Conservation (phyloP, 2,329 filamentous ascomycete genomes). For the Lachnellula arida region DNA sequence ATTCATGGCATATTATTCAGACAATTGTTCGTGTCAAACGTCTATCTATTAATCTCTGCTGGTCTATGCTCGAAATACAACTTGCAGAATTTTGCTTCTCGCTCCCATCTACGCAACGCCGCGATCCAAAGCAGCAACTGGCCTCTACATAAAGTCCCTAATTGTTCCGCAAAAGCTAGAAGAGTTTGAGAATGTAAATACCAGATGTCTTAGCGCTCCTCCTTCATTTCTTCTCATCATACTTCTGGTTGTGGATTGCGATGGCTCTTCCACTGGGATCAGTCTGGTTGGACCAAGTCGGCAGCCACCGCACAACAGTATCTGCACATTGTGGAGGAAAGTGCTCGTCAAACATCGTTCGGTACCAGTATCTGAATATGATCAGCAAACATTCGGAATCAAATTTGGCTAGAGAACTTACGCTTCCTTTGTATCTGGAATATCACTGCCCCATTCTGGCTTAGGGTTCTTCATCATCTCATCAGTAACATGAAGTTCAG, state of each 20-base stretch:
- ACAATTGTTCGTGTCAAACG: neutral
- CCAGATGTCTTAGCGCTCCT: neutral
- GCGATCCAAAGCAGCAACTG: neutral
- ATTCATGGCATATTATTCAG: no score
- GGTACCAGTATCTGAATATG: slow-evolving; percentile 78
- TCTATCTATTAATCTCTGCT: neutral
- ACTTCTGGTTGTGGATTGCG: slow-evolving; percentile 69
- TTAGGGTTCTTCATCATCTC: slow-evolving; percentile 99
- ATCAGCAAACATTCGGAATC: slow-evolving; percentile 6
- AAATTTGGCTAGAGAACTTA: slow-evolving; percentile 41
- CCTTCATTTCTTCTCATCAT: slow-evolving; percentile 40
- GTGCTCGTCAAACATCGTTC: slow-evolving; percentile 97
- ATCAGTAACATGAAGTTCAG: slow-evolving; percentile 83
- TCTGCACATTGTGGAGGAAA: slow-evolving; percentile 88
- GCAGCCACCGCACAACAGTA: slow-evolving; percentile 94
- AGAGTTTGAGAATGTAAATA: no score
- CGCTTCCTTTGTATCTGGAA: slow-evolving; percentile 96
- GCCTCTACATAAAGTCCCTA: no score
- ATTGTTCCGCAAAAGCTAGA: no score
- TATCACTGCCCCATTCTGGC: slow-evolving; percentile 87
- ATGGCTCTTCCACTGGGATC: slow-evolving; percentile 90
- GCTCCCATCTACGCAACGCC: neutral
- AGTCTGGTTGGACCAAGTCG: slow-evolving; percentile 93
- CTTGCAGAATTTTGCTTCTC: neutral
- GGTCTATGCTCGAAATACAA: neutral